Evolutionary conservation across 1,284 basidiomycete genomes (phyloP).

Genomic region (Trichosporon coremiiforme): DNA sequence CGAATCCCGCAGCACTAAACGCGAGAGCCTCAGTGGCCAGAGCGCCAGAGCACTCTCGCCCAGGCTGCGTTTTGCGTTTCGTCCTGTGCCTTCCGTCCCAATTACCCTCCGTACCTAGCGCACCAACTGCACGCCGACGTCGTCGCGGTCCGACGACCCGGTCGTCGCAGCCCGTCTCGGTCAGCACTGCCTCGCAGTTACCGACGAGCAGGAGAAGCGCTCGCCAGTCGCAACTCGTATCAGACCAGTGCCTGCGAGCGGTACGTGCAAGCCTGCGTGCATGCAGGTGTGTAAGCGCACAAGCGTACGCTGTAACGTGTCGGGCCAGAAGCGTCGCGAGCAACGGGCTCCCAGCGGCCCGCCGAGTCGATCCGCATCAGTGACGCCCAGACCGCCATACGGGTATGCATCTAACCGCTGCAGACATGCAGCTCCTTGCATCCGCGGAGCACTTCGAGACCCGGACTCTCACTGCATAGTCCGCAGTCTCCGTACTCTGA

Average conservation of each 20-base stretch:
- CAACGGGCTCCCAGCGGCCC: too few species aligned
- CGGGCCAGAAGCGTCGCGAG: too few species aligned
- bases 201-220: not conserved
- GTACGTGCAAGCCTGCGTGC: not conserved
- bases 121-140: not conserved
- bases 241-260: not conserved
- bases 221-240: not conserved
- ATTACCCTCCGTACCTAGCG: not conserved
- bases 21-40: not conserved
- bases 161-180: not conserved
- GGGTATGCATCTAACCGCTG: not conserved
- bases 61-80: not conserved
- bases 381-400: not conserved
- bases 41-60: not conserved
- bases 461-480: too few species aligned
- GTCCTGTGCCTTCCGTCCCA: slow-evolving; percentile 1
- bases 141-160: not conserved
- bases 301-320: not conserved
- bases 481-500: too few species aligned
- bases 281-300: too few species aligned
- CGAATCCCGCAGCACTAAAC: not conserved
- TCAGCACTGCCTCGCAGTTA: not conserved
- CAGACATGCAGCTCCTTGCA: too few species aligned
- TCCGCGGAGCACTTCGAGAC: too few species aligned
- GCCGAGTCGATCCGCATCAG: not conserved